Conservation (phyloP, 371 early-diverging fungal species). For the Nematocida parisii region DNA sequence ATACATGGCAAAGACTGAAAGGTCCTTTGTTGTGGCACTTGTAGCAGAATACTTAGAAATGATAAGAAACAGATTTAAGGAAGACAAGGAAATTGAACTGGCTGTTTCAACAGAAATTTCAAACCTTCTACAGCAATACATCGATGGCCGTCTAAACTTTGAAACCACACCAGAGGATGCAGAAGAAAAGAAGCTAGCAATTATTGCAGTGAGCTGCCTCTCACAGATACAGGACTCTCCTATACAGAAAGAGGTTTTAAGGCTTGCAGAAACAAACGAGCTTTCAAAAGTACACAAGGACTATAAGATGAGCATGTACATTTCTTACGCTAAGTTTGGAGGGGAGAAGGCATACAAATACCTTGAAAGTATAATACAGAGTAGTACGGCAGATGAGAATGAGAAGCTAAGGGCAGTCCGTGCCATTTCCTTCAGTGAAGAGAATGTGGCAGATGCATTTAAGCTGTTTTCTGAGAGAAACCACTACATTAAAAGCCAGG, state of each 20-base stretch:
- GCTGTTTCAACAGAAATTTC: conserved; percentile 29
- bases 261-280: conserved; percentile 10
- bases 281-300: conserved; percentile 28
- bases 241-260: conserved; percentile 9
- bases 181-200: conserved; percentile 19
- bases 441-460: conserved; percentile 30
- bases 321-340: conserved; percentile 33
- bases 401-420: conserved; percentile 40
- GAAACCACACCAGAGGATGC: conserved; percentile 1
- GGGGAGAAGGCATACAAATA: conserved; percentile 36
- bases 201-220: conserved; percentile 42
- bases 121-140: conserved; percentile 27
- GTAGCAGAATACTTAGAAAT: conserved; percentile 16
- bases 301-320: conserved; percentile 46
- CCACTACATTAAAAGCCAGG: conserved; percentile 32
- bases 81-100: conserved; percentile 10
- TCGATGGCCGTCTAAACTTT: background rate
- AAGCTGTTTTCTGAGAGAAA: conserved; percentile 36
- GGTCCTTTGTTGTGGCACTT: background rate
- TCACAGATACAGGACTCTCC: conserved; percentile 10
- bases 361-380: conserved; percentile 13
- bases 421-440: conserved; percentile 23
- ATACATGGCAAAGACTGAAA: conserved; percentile 27
- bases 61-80: conserved; percentile 4
- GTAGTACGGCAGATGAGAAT: conserved; percentile 12